These are phyloP conservation scores for Solanum sejunctum DNA, from an alignment of 257 asterid species.

Conservation along the genomic window DNA sequence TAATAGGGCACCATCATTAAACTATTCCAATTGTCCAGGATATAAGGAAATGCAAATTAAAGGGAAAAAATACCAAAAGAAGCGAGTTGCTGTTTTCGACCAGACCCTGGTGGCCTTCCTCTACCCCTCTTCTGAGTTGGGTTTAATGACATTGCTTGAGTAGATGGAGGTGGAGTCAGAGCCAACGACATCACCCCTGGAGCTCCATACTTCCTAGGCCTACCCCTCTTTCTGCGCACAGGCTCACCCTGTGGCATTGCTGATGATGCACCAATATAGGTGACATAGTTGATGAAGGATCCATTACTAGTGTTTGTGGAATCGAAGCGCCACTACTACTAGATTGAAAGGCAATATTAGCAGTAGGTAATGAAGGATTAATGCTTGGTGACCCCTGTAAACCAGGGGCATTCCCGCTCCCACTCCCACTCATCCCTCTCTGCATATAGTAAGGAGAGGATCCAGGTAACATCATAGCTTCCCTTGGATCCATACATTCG, in stretches of 20 bases:
- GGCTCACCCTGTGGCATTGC: constrained; percentile 47
- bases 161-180: constrained; percentile 32
- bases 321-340: constrained; percentile 32
- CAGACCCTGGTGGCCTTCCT: constrained; percentile 69
- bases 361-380: constrained; percentile 31
- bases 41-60: neutral
- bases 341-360: constrained; percentile 40
- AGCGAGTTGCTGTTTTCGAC: constrained; percentile 47
- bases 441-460: constrained; percentile 36
- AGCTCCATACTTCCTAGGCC: constrained; percentile 74
- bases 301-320: constrained; percentile 37
- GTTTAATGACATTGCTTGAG: constrained; percentile 21
- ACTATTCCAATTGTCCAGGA: neutral
- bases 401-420: constrained; percentile 6
- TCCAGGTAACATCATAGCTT: constrained; percentile 26
- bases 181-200: constrained; percentile 41
- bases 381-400: constrained; percentile 35
- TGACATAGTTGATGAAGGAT: constrained; percentile 44
- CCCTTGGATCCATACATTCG: constrained; percentile 42
- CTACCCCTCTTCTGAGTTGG: constrained; percentile 46
- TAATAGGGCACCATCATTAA: neutral
- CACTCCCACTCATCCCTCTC: constrained; percentile 20
- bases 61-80: constrained; percentile 29
- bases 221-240: constrained; percentile 68
- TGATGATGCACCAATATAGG: constrained; percentile 41